These are phyloP conservation scores for Penicillium manginii DNA, from an alignment of 495 filamentous ascomycete species.

Conservation along the genomic window DNA sequence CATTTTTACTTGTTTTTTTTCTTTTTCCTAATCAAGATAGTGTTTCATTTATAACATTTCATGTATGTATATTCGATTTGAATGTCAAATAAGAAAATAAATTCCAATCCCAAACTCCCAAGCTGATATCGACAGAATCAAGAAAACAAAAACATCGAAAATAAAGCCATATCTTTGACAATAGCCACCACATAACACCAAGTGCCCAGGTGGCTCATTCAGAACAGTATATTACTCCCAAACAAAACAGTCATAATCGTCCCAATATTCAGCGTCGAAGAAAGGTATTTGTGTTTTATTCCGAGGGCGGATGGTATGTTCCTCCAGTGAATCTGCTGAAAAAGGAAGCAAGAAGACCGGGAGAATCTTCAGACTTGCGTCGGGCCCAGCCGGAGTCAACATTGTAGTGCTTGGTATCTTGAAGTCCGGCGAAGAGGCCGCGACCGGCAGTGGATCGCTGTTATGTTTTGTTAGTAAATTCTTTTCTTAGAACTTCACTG, in stretches of 20 bases:
- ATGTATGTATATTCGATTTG: not conserved
- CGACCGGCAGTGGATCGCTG: conserved; percentile 43
- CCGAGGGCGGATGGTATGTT: conserved; percentile 14
- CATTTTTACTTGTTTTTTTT: no score
- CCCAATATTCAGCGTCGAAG: not conserved
- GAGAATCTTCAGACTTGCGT: conserved; percentile 21
- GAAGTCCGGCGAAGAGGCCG: conserved; percentile 50
- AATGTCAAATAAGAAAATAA: not conserved
- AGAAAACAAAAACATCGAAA: not conserved
- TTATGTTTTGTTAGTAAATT: not conserved
- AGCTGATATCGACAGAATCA: not conserved
- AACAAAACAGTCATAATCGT: not conserved
- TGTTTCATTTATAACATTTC: not conserved
- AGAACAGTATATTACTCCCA: not conserved
- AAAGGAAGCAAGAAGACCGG: conserved; percentile 21
- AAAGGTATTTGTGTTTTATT: not conserved
- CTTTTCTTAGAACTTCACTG: no score
- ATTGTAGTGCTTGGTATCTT: conserved; percentile 50
- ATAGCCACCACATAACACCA: no score
- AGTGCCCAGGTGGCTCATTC: no score
- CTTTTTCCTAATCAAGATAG: not conserved
- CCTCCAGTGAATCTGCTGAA: conserved; percentile 23
- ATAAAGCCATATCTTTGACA: no score
- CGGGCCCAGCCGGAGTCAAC: conserved; percentile 47
- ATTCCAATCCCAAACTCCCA: not conserved